Evolutionary conservation across 2,329 filamentous ascomycete genomes (phyloP), one percentile per base, ranked within the genome.

Genomic region (Chaetomiaceae sp.): DNA sequence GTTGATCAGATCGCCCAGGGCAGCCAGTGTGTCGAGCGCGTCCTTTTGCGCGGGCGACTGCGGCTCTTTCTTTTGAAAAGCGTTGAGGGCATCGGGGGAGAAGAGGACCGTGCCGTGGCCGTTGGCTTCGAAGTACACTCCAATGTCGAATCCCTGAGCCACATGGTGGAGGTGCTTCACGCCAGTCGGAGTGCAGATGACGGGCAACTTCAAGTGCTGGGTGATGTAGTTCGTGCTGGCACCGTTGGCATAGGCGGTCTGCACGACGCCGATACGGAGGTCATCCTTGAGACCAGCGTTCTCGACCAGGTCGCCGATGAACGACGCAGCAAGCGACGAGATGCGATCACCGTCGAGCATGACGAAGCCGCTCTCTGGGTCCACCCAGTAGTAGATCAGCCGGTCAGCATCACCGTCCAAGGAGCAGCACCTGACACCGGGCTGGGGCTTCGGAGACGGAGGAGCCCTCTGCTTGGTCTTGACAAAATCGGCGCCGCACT

Each of bases 101-200:
- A 99, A 99, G 50, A 97, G 85, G 32, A 97, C 87, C 9, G 94
- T 99, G 60, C 94, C 94, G 71, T 99, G 94, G 27, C 94, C 94
- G 68, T 99, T 99, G 60, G 94, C 94, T 75, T 99, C 94, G 65
- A 99, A 99, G 75, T 99, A 99, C 48, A 97, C 90, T 53, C 94
- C 94, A 51, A 97, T 85, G 65, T 99, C 94, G 64, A 95, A 96
- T 61, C 91, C 89, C 65, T 89, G 85, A 34, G 94, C 94, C n/a
- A 90, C 94, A 67, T 97, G 94, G 73, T 99, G 94, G 58, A 99
- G 81, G 72, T 96, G 89, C 78, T 99, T 99, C 57, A 99, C 94
- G 61, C 94, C 94, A 0, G 94, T 99, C 13, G 90, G 85, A 1
- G 94, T 97, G 78, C 89, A 96, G 54, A 95, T 85, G 20, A 96